Conservation (phyloP, 2,329 filamentous ascomycete species). For the Phyllosticta citrichinensis region DNA sequence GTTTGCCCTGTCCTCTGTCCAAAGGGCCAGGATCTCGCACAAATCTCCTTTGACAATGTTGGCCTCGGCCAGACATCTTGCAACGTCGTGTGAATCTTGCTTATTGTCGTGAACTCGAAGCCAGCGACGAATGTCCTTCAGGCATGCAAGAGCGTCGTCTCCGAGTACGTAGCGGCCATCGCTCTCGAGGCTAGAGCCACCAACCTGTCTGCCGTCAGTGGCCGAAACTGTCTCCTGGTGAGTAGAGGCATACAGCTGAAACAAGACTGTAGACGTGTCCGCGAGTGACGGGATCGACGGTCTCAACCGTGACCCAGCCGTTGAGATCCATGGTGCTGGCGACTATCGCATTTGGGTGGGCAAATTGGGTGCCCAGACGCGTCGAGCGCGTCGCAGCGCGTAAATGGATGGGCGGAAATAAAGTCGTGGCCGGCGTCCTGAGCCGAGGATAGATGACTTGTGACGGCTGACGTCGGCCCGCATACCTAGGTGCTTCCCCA, state of each 20-base stretch:
- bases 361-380: conserved; percentile 1
- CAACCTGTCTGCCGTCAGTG: conserved; percentile 51
- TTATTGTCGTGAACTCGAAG: conserved; percentile 89
- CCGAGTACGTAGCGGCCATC: conserved; percentile 79
- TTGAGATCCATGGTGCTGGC: conserved; percentile 19
- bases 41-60: conserved; percentile 88
- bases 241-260: conserved; percentile 58
- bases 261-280: conserved; percentile 90
- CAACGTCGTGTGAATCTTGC: conserved; percentile 86
- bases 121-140: conserved; percentile 93
- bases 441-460: conserved; percentile 1
- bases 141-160: conserved; percentile 82
- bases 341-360: background rate
- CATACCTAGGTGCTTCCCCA: background rate
- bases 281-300: conserved; percentile 81
- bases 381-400: conserved; percentile 6
- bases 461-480: conserved; percentile 6
- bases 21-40: conserved; percentile 75
- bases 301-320: conserved; percentile 34
- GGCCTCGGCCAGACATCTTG: conserved; percentile 80
- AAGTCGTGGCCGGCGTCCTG: background rate
- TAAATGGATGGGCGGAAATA: background rate
- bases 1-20: conserved; percentile 64
- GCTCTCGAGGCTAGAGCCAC: conserved; percentile 69
- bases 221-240: background rate